These are phyloP conservation scores for Pisolithus tinctorius DNA, from an alignment of 768 basidiomycete species.

Conservation along the genomic window DNA sequence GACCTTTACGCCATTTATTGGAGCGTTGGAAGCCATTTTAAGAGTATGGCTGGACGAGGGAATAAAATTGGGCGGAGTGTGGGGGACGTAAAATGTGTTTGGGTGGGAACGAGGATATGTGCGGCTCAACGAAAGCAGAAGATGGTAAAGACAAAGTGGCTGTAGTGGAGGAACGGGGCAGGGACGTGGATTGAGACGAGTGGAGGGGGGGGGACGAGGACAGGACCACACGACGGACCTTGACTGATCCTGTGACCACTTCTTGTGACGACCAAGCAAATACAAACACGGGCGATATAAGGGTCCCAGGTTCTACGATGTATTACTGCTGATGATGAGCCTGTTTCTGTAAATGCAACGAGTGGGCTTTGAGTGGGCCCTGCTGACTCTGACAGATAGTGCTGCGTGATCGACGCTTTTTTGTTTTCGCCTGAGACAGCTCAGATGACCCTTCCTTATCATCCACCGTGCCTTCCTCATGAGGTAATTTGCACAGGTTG, in stretches of 20 bases:
- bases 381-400: background rate
- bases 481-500: background rate
- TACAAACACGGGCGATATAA: conserved; percentile 24
- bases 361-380: background rate
- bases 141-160: background rate
- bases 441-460: background rate
- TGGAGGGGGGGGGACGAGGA: conserved; percentile 20
- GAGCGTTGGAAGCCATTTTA: conserved; percentile 67
- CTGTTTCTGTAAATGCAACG: no score
- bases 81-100: background rate
- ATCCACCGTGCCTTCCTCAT: background rate
- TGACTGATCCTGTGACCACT: conserved; percentile 25
- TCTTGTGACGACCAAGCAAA: conserved; percentile 14
- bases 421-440: background rate
- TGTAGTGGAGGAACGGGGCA: background rate
- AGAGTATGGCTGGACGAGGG: conserved; percentile 1
- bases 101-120: conserved; percentile 3
- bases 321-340: no score
- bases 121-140: conserved; percentile 12
- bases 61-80: conserved; percentile 2
- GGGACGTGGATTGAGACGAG: conserved; percentile 5
- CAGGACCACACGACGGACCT: conserved; percentile 19
- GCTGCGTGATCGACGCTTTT: background rate
- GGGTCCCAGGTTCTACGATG: no score
- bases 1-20: conserved; percentile 85